A percentile compares a stretch with the other conserved stretches of the same genome.
phyloP scores from a whole-genome alignment of 108 stramenopile genomes.

The Cyclostephanos tholiformis region DNA sequence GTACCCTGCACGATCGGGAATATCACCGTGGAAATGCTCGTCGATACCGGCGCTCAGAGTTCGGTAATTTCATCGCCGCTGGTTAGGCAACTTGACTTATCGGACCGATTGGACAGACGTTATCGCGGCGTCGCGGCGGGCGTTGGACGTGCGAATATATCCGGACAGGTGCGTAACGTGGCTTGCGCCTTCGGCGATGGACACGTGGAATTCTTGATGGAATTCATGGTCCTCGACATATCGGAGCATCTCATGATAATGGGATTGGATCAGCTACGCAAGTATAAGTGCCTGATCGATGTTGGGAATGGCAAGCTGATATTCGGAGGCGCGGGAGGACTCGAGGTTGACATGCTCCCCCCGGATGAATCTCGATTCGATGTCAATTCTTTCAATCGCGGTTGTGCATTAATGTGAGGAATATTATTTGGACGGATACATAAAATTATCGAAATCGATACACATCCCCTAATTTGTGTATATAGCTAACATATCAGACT shows the following conservation, averaged over 20 bases:
- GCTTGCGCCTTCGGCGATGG: slow-evolving; percentile 56
- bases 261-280: slow-evolving; percentile 76
- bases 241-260: slow-evolving; percentile 59
- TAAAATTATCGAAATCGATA: too few relatives aligned
- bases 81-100: slow-evolving; percentile 54
- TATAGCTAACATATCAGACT: too few relatives aligned
- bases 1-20: slow-evolving; percentile 59
- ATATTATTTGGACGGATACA: too few relatives aligned
- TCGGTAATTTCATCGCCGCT: slow-evolving; percentile 67
- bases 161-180: slow-evolving; percentile 58
- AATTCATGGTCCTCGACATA: slow-evolving; percentile 70
- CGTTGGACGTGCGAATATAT: slow-evolving; percentile 65
- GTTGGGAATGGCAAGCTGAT: slow-evolving; percentile 56
- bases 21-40: slow-evolving; percentile 65
- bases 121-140: slow-evolving; percentile 63
- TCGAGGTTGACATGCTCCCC: slow-evolving; percentile 64
- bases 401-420: slow-evolving; percentile 40
- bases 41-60: slow-evolving; percentile 73
- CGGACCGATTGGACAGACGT: slow-evolving; percentile 51
- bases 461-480: too few relatives aligned
- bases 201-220: slow-evolving; percentile 71
- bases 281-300: slow-evolving; percentile 74
- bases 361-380: slow-evolving; percentile 36
- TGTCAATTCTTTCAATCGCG: slow-evolving; percentile 23
- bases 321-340: slow-evolving; percentile 70